Percentiles rank a stretch among this genome's conserved stretches.
These are phyloP conservation scores for Rhodotorula sp. DNA, from an alignment of 1,284 basidiomycete genomes.

Conservation along the genomic window DNA sequence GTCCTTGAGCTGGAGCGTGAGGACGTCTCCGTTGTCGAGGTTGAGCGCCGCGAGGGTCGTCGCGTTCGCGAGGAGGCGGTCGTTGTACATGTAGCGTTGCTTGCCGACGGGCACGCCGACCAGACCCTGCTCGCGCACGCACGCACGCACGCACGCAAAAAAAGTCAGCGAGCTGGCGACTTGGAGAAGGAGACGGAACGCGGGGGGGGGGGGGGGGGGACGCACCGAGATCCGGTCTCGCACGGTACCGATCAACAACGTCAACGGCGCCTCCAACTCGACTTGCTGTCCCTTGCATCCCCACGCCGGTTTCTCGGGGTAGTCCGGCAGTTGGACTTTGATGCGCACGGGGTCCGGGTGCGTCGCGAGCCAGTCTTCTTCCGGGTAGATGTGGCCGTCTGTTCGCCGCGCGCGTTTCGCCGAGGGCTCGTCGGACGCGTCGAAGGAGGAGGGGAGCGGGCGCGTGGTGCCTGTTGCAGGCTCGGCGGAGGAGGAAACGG, in stretches of 20 bases:
- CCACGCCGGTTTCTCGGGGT: slow-evolving; percentile 81
- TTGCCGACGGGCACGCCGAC: slow-evolving; percentile 37
- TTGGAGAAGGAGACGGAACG: not conserved
- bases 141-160: too few species aligned
- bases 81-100: slow-evolving; percentile 51
- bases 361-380: slow-evolving; percentile 77
- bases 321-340: slow-evolving; percentile 71
- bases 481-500: not conserved
- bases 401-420: slow-evolving; percentile 80
- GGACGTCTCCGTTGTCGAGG: slow-evolving; percentile 77
- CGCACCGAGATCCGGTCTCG: slow-evolving; percentile 82
- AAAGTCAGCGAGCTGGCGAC: not conserved
- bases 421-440: slow-evolving; percentile 59
- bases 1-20: slow-evolving; percentile 69
- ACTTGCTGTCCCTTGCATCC: slow-evolving; percentile 78
- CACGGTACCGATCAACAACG: slow-evolving; percentile 74
- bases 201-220: slow-evolving; percentile 46
- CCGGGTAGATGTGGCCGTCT: slow-evolving; percentile 72
- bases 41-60: slow-evolving; percentile 81
- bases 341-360: slow-evolving; percentile 85
- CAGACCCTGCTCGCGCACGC: slow-evolving; percentile 26
- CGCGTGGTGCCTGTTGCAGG: not conserved
- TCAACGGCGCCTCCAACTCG: slow-evolving; percentile 76
- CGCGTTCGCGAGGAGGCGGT: slow-evolving; percentile 80
- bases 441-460: slow-evolving; percentile 47